Conservation (phyloP, 1,139 yeast species). For the Yamadazyma pseudoaaseri region DNA sequence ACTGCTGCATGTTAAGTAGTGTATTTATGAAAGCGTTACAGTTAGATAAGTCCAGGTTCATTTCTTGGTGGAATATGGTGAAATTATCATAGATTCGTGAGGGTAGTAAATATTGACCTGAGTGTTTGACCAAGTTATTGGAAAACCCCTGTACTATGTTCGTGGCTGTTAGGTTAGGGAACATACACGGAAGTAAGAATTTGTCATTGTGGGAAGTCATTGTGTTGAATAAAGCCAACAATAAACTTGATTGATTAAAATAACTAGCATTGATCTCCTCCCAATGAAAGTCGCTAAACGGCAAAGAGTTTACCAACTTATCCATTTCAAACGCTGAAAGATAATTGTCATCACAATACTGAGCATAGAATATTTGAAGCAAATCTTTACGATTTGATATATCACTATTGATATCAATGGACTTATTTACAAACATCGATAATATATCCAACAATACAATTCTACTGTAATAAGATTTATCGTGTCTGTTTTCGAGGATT, state of each 20-base stretch:
- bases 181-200: slow-evolving; percentile 27
- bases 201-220: slow-evolving; percentile 16
- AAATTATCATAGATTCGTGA: neutral
- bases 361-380: slow-evolving; percentile 25
- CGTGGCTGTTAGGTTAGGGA: slow-evolving; percentile 4
- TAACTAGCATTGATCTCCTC: slow-evolving; percentile 19
- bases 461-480: slow-evolving; percentile 18
- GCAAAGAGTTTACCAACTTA: slow-evolving; percentile 19
- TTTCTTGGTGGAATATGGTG: too few species aligned
- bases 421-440: slow-evolving; percentile 19
- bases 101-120: slow-evolving; percentile 29
- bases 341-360: slow-evolving; percentile 17
- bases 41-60: neutral
- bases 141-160: slow-evolving; percentile 13
- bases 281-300: slow-evolving; percentile 1
- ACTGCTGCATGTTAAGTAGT: slow-evolving; percentile 3
- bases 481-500: slow-evolving; percentile 25
- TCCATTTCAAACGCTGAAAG: slow-evolving; percentile 20
- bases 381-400: slow-evolving; percentile 10
- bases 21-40: neutral
- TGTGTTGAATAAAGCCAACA: slow-evolving; percentile 24
- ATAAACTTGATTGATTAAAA: slow-evolving; percentile 27
- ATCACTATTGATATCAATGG: slow-evolving; percentile 7
- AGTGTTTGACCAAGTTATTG: slow-evolving; percentile 23
- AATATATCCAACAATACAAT: slow-evolving; percentile 18